Percentiles rank a stretch among this genome's conserved stretches.
phyloP scores from a whole-genome alignment of 257 asterid genomes.

The Solanum corneliomulleri region DNA sequence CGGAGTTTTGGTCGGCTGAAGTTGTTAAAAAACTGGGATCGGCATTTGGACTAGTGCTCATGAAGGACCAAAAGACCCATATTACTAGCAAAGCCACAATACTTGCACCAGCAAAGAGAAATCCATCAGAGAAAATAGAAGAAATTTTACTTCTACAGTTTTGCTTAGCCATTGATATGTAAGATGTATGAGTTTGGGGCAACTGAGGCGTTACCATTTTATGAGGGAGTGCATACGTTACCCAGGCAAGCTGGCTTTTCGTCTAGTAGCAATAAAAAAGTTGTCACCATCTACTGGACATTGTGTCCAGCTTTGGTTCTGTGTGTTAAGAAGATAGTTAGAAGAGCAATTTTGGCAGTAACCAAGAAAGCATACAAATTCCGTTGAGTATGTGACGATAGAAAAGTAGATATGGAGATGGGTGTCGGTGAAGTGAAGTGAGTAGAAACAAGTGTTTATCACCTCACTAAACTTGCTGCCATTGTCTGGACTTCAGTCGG shows the following conservation, averaged over 20 bases:
- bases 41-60: constrained; percentile 13
- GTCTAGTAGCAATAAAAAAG: constrained; percentile 16
- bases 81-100: constrained; percentile 28
- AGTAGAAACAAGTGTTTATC: background rate
- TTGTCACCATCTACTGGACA: background rate
- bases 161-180: constrained; percentile 28
- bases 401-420: background rate
- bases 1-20: constrained; percentile 2
- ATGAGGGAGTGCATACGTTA: background rate
- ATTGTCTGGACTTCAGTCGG: background rate
- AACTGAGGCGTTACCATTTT: constrained; percentile 31
- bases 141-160: constrained; percentile 25
- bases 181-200: constrained; percentile 13
- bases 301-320: background rate
- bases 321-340: background rate
- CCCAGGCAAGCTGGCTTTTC: constrained; percentile 18
- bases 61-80: constrained; percentile 54
- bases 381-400: constrained; percentile 5
- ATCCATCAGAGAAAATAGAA: constrained; percentile 25
- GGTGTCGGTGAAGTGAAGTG: background rate
- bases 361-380: background rate
- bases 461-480: background rate
- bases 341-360: constrained; percentile 2
- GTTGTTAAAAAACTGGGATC: constrained; percentile 9
- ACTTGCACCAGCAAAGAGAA: constrained; percentile 38